Evolutionary conservation across 331 rosid genomes (phyloP), one percentile per base, ranked within the genome.

Genomic region (Stylosanthes scabra): DNA sequence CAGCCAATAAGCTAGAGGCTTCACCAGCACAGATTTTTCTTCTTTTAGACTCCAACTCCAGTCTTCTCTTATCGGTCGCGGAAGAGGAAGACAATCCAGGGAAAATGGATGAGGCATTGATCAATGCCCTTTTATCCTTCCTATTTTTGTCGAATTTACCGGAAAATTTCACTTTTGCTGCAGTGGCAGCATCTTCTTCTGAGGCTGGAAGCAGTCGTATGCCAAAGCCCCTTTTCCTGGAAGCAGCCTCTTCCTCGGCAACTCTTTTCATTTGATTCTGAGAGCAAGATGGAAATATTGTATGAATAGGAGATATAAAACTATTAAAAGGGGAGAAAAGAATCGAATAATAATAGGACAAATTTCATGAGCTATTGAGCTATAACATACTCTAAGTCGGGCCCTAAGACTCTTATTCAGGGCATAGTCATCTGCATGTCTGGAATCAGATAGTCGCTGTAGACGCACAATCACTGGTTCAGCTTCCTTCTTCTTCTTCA

Each of bases 191-290:
- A 79, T 91, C 97, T 71, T 89, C 84, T 75, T 85, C 78, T 4
- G 85, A 31, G 40, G 80, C 58, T 1, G 95, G 95, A 83, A 91
- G 95, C 70, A 91, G 73, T 54, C 97, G 83, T 63, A 91, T 82
- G 55, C 85, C 77, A 3, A 91, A 90, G 54, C 97, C 97, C 56
- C 63, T 82, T 74, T 74, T 91, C 83, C 86, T 81, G 41, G 85
- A 85, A 56, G 82, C 81, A 59, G 84, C 70, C 79, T 91, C 95
- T 81, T 91, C 97, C 74, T 87, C 93, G 25, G 95, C 92, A 50
- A 91, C 87, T 87, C 91, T 91, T 75, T 83, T 87, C 95, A 82
- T 91, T 86, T 89, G 97, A 76, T 76, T 66, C 97, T 91, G 92
- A 82, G 59, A 11, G 60, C 62, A 70, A 12, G 47, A 42, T 14